Evolutionary conservation across 1,139 yeast genomes (phyloP), one percentile per base, ranked within the genome.

Genomic region (Arxiozyma heterogenica): DNA sequence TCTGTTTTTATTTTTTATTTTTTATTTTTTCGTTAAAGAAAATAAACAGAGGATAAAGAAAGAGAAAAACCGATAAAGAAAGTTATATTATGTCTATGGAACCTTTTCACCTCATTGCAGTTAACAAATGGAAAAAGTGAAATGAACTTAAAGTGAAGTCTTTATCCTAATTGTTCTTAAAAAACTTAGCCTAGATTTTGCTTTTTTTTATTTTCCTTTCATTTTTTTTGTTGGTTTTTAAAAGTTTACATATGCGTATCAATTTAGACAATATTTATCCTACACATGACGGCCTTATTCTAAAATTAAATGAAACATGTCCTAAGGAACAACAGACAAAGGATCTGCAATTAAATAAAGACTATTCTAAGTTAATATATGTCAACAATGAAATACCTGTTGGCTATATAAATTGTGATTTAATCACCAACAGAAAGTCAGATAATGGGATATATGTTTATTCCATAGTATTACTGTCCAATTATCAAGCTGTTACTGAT

Each of bases 381-480:
- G 22, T 41, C 45, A 43, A 49, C 34, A 49, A 49, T 30, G 51
- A 49, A 21, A 30, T 49, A 4, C 42, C 42, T 15, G 22, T 49
- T 17, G 51, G 51, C 5, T 49, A 49, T 30, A 30, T 49, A 9
- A 43, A 34, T 21, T 49, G 47, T 43, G 42, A 42, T 34, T 38
- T 49, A 11, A 34, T 27, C 17, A 49, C 45, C 22, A 49, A 25
- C 8, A 43, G 47, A 42, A 49, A 49, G 22, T 20, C 42, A 21
- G 41, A 43, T n/a, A 49, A 49, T 22, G 51, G 51, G 3, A 38
- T 49, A 17, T 30, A 27, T 30, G 18, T 49, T 17, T 22, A 43
- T 30, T 42, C 25, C n/a, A 23, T 49, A 22, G 30, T 30, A 4
- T 1, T 49, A n/a, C 18, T 49, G 8, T 45, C 51, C 3, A 21